Conservation (phyloP, 176 grass and related monocot species). For the Hordeum vulgare region MorexV3_pseudomolecules_assembly NC_058520.1:161328858-161329357, state of each 20-base stretch:
- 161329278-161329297: not conserved
- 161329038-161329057: not conserved
- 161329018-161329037: conserved; percentile 3
- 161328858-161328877: conserved; percentile 5
- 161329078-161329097: conserved; percentile 55
- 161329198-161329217: conserved; percentile 69
- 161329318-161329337: conserved; percentile 73
- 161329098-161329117: conserved; percentile 96
- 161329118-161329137: conserved; percentile 98
- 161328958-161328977: conserved; percentile 77
- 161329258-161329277: not conserved
- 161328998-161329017: conserved; percentile 81
- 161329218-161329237: not conserved
- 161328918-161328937: conserved; percentile 2
- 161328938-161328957: conserved; percentile 95
- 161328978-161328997: conserved; percentile 76
- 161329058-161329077: not conserved
- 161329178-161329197: conserved; percentile 95
- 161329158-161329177: conserved; percentile 99
- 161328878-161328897: not conserved
- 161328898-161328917: not conserved
- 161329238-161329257: not conserved
- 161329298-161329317: conserved; percentile 63
- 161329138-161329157: conserved; percentile 93
- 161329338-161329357: conserved; percentile 43